Conservation (phyloP, 177 flowering plant species). For the Tripterygium wilfordii region DNA sequence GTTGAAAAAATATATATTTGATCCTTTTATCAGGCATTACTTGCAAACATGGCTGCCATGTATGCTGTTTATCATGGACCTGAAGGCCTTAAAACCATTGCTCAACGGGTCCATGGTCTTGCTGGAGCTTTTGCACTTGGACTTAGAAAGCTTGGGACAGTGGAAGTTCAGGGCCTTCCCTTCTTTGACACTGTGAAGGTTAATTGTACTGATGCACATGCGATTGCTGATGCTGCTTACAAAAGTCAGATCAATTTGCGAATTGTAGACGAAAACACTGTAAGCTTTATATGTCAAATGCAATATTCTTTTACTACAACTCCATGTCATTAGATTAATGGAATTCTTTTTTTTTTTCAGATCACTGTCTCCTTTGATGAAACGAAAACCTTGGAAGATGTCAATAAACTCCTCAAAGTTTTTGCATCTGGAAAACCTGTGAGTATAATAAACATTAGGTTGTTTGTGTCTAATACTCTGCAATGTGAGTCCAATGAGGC, state of each 20-base stretch:
- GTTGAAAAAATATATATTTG: conserved; percentile 1
- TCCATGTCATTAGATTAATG: conserved; percentile 1
- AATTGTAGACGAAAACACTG: conserved; percentile 70
- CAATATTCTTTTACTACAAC: background rate
- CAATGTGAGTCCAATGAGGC: too few relatives aligned
- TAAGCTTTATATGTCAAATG: conserved; percentile 26
- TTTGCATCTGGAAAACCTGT: conserved; percentile 81
- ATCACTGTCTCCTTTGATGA: conserved; percentile 91
- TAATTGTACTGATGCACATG: conserved; percentile 67
- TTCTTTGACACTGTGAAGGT: conserved; percentile 98
- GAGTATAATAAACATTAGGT: conserved; percentile 29
- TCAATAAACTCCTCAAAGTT: conserved; percentile 77
- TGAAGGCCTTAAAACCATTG: conserved; percentile 82
- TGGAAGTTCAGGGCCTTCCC: conserved; percentile 74
- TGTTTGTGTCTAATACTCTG: too few relatives aligned
- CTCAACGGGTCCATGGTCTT: conserved; percentile 88
- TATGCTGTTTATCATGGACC: conserved; percentile 98
- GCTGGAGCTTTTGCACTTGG: conserved; percentile 82
- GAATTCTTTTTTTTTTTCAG: conserved; percentile 46
- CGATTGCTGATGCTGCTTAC: conserved; percentile 71
- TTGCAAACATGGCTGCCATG: conserved; percentile 99
- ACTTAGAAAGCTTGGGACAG: conserved; percentile 76
- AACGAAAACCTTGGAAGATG: conserved; percentile 91
- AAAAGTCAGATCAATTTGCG: conserved; percentile 74
- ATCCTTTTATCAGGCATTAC: conserved; percentile 71